Percentiles rank a stretch among this genome's conserved stretches.
Conservation (phyloP, 345 rosid species). For the Gynandropsis gynandra region DNA sequence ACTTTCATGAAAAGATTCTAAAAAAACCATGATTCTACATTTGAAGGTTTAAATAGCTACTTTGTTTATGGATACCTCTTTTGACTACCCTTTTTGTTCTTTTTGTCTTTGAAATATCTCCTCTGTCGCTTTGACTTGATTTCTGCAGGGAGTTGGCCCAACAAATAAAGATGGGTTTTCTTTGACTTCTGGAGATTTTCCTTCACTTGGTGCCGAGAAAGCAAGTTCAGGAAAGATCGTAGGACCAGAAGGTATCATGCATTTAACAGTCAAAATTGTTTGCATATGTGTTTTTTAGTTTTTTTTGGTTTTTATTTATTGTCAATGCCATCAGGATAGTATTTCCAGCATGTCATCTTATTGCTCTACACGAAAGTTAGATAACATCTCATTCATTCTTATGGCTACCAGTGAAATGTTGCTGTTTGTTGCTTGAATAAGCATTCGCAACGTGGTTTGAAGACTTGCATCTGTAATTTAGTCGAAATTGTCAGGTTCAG, state of each 20-base stretch:
- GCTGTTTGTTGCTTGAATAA: not conserved
- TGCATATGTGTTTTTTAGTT: too few relatives aligned
- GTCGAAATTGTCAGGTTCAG: conserved; percentile 2
- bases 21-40: too few relatives aligned
- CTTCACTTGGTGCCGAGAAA: conserved; percentile 85
- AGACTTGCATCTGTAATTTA: conserved; percentile 1
- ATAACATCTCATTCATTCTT: too few relatives aligned
- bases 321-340: too few relatives aligned
- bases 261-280: conserved; percentile 5
- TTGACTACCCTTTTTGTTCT: not conserved
- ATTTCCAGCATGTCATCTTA: too few relatives aligned
- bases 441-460: not conserved
- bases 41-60: not conserved
- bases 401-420: too few relatives aligned
- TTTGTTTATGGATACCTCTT: conserved; percentile 8
- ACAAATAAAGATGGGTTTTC: conserved; percentile 74
- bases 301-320: conserved; percentile 2
- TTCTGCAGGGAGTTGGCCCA: conserved; percentile 57
- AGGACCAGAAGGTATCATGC: conserved; percentile 59
- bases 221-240: conserved; percentile 45
- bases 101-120: not conserved
- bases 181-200: conserved; percentile 88
- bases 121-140: conserved; percentile 9
- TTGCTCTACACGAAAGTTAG: too few relatives aligned
- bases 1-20: too few relatives aligned